phyloP scores from a whole-genome alignment of 257 asterid species.

The Lavandula angustifolia region DNA sequence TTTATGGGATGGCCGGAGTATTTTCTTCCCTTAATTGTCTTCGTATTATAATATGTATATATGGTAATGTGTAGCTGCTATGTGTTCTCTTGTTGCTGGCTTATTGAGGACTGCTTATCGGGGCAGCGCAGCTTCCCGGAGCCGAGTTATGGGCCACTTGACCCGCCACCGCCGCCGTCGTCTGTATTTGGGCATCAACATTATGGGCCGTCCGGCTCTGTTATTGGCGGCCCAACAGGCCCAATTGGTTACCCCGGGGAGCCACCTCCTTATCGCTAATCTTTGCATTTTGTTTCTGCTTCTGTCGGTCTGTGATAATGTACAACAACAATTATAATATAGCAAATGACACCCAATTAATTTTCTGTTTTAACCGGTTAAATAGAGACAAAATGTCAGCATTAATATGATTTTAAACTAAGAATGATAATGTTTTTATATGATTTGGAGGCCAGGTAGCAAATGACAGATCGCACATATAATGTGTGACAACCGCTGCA shows the following conservation, averaged over 20 bases:
- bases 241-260: conserved; percentile 37
- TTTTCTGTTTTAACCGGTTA: no score
- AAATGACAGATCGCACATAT: no score
- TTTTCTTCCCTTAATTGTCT: no score
- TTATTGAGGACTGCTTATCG: conserved; percentile 41
- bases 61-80: conserved; percentile 39
- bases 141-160: conserved; percentile 32
- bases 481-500: no score
- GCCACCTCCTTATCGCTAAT: conserved; percentile 27
- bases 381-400: no score
- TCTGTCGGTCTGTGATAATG: not conserved
- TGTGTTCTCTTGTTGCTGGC: conserved; percentile 59
- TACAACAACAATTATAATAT: no score
- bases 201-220: conserved; percentile 18
- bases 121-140: conserved; percentile 38
- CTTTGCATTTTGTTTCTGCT: not conserved
- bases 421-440: no score
- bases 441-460: no score
- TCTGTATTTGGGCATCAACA: conserved; percentile 12
- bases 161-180: conserved; percentile 32
- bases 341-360: no score
- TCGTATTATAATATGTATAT: no score
- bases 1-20: no score
- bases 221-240: conserved; percentile 31
- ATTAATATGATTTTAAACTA: no score